A percentile compares a stretch with the other conserved stretches of the same genome.
phyloP scores from a whole-genome alignment of 1,139 yeast species.

The Kurtzmaniella quercitrusa region DNA sequence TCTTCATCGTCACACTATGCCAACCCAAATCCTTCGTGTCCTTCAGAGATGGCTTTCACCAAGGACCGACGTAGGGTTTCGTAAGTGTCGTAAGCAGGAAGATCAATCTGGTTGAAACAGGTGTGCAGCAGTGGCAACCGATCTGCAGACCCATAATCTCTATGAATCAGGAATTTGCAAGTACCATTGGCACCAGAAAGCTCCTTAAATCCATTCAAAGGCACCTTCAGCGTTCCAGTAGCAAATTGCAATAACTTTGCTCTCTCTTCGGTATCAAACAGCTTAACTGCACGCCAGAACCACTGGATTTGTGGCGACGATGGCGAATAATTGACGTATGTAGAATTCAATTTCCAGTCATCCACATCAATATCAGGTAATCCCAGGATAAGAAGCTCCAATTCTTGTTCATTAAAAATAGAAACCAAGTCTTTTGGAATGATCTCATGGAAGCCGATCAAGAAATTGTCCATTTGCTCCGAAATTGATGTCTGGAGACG shows the following conservation, averaged over 20 bases:
- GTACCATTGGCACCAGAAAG: constrained; percentile 86
- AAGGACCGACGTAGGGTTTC: constrained; percentile 80
- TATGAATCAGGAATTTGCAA: constrained; percentile 83
- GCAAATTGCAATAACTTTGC: constrained; percentile 94
- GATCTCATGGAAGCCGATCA: constrained; percentile 86
- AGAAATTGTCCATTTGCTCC: constrained; percentile 83
- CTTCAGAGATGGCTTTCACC: constrained; percentile 85
- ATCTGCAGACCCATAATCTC: constrained; percentile 82
- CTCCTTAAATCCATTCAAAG: constrained; percentile 88
- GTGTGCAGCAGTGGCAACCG: constrained; percentile 95
- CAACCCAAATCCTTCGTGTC: constrained; percentile 94
- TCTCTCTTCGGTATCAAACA: constrained; percentile 90
- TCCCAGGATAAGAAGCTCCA: constrained; percentile 89
- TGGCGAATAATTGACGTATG: constrained; percentile 78
- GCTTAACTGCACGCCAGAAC: constrained; percentile 98
- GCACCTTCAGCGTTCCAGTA: constrained; percentile 96
- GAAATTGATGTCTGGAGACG: constrained; percentile 77
- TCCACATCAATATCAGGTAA: constrained; percentile 93
- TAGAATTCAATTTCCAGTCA: constrained; percentile 90
- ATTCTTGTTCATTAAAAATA: constrained; percentile 92
- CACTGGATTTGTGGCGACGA: constrained; percentile 88
- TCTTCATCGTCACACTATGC: no score
- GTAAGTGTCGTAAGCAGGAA: constrained; percentile 90
- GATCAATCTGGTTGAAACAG: constrained; percentile 90
- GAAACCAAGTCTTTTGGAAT: constrained; percentile 84